Conservation (phyloP, 2,329 filamentous ascomycete species). For the Trichoderma gracile region DNA sequence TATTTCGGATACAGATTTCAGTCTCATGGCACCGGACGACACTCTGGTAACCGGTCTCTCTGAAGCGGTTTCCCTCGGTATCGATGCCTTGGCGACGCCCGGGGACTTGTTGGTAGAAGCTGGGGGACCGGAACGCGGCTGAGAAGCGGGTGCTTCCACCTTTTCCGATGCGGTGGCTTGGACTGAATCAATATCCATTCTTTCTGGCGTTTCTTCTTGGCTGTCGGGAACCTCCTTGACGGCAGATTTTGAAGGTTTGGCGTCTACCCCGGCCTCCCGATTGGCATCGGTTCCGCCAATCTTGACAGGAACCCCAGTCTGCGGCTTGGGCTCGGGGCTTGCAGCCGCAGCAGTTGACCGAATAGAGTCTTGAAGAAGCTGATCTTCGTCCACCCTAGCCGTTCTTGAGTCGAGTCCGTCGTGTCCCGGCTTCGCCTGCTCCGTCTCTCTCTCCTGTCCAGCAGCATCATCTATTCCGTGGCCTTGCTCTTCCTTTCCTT, state of each 20-base stretch:
- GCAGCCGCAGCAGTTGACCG: conserved; percentile 34
- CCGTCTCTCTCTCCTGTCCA: not conserved
- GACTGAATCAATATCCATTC: conserved; percentile 41
- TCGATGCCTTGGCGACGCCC: conserved; percentile 5
- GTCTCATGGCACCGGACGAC: conserved; percentile 67
- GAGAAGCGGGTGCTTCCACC: conserved; percentile 13
- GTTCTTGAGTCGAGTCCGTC: conserved; percentile 28
- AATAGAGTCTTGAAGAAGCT: conserved; percentile 48
- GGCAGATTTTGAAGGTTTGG: not conserved
- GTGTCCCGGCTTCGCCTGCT: conserved; percentile 30
- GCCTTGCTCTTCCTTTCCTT: conserved; percentile 44
- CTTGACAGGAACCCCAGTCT: conserved; percentile 7
- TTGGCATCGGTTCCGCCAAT: conserved; percentile 12
- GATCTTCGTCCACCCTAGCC: conserved; percentile 42
- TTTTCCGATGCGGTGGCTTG: conserved; percentile 29
- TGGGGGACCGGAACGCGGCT: conserved; percentile 13
- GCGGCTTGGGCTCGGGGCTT: conserved; percentile 21
- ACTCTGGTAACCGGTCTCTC: conserved; percentile 67
- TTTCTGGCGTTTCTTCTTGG: conserved; percentile 37
- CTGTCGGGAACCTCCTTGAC: conserved; percentile 42
- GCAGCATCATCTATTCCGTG: conserved; percentile 29
- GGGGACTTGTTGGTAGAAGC: conserved; percentile 25
- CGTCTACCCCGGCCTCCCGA: conserved; percentile 1
- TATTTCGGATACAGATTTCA: conserved; percentile 74
- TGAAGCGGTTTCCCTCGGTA: conserved; percentile 30